A percentile compares a stretch with the other conserved stretches of the same genome.
Evolutionary conservation across 148 eudicot species (phyloP).

Genomic region (Camellia sinensis): DNA sequence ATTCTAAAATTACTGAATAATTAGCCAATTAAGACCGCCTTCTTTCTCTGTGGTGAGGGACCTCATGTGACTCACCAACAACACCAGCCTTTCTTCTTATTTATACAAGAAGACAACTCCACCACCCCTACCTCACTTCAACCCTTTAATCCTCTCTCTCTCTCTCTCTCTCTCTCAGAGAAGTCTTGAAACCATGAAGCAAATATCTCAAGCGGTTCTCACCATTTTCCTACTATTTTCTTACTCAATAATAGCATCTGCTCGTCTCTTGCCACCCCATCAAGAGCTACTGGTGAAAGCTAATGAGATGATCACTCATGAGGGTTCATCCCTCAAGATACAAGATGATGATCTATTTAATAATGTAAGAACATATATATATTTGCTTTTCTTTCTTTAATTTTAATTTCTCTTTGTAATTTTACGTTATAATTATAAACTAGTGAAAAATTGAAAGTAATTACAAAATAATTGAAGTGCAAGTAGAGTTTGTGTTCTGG

Average conservation of each 20-base stretch:
- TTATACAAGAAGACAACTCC: constrained; percentile 1
- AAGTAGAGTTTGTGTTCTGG: too few relatives aligned
- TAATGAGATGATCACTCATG: constrained; percentile 10
- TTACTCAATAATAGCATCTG: constrained; percentile 6
- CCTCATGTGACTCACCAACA: constrained; percentile 3
- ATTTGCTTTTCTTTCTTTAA: not conserved
- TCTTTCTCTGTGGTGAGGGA: not conserved
- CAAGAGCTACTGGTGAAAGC: constrained; percentile 14
- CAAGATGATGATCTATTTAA: constrained; percentile 14
- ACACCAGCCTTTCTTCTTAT: not conserved
- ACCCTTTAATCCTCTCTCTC: not conserved
- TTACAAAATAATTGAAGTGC: too few relatives aligned
- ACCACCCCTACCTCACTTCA: not conserved
- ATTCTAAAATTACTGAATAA: too few relatives aligned
- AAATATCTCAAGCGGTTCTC: constrained; percentile 4
- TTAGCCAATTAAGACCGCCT: not conserved
- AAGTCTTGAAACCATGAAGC: constrained; percentile 24
- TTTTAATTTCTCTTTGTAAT: too few relatives aligned
- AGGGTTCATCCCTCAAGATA: constrained; percentile 5
- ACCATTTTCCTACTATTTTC: constrained; percentile 17
- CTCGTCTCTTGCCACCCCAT: constrained; percentile 16
- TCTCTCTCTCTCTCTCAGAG: not conserved
- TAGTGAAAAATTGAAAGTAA: too few relatives aligned
- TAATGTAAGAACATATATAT: constrained; percentile 12
- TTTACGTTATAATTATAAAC: too few relatives aligned